phyloP scores from a whole-genome alignment of 1,284 basidiomycete species.

The Naganishia liquefaciens region DNA sequence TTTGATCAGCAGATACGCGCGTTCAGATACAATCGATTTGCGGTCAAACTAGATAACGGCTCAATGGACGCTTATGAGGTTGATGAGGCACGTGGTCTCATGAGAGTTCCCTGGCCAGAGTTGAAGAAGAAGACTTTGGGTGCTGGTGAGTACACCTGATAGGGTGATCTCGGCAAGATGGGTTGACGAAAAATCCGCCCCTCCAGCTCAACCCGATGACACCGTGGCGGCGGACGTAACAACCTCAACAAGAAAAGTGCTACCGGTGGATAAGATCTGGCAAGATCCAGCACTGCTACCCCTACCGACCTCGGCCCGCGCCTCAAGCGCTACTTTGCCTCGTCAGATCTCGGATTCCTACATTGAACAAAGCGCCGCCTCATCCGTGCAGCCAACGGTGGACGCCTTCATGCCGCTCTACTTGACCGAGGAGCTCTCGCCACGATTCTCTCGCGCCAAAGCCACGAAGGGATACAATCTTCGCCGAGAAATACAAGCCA shows the following conservation, averaged over 20 bases:
- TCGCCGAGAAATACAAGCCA: constrained; percentile 39
- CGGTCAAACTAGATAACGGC: constrained; percentile 39
- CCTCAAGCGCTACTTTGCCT: constrained; percentile 36
- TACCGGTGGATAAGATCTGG: constrained; percentile 27
- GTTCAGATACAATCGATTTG: constrained; percentile 43
- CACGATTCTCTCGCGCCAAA: constrained; percentile 49
- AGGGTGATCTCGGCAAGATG: background rate
- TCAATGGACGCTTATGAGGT: constrained; percentile 28
- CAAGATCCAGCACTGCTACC: constrained; percentile 26
- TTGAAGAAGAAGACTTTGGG: constrained; percentile 26
- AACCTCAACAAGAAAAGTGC: constrained; percentile 8
- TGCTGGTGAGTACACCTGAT: constrained; percentile 16
- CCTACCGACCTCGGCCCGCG: constrained; percentile 38
- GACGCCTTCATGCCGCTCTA: constrained; percentile 52
- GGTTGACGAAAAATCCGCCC: background rate
- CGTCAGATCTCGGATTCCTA: constrained; percentile 40
- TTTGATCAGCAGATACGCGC: constrained; percentile 40
- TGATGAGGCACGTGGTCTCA: constrained; percentile 35
- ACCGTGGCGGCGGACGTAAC: constrained; percentile 14
- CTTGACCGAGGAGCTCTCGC: constrained; percentile 50
- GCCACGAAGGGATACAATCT: constrained; percentile 42
- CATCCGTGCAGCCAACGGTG: constrained; percentile 33
- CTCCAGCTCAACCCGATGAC: constrained; percentile 26
- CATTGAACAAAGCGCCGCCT: constrained; percentile 32
- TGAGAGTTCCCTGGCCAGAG: constrained; percentile 45